Conservation (phyloP, 83 land plant genomes). For the Picea abies region DNA sequence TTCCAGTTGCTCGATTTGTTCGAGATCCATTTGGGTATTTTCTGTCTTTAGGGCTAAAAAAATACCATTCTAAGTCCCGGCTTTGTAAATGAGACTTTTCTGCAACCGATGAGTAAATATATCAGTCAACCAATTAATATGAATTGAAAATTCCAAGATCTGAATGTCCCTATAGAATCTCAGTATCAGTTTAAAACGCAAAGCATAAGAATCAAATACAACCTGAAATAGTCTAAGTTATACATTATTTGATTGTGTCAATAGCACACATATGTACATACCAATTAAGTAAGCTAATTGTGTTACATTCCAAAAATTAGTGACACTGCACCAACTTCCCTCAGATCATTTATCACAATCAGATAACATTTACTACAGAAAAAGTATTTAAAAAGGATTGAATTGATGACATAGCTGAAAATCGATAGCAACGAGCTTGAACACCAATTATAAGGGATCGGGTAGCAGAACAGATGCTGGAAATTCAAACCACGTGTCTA, state of each 20-base stretch:
- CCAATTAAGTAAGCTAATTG: no score
- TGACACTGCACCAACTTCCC: no score
- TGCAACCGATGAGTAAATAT: conserved; percentile 8
- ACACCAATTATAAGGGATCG: no score
- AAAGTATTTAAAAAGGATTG: no score
- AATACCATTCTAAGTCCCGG: conserved; percentile 34
- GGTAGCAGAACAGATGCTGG: no score
- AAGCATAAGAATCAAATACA: not conserved
- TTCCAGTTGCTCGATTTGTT: conserved; percentile 53
- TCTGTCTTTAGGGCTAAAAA: conserved; percentile 35
- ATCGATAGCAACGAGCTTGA: no score
- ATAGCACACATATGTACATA: no score
- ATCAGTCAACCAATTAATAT: not conserved
- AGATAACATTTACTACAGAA: not conserved
- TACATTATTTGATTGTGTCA: not conserved
- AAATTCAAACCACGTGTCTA: no score
- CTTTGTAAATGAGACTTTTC: conserved; percentile 24
- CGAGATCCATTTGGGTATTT: conserved; percentile 50
- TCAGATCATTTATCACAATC: not conserved
- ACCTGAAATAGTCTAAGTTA: not conserved
- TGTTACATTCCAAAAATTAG: no score
- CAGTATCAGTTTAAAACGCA: not conserved
- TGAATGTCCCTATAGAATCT: not conserved
- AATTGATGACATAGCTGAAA: no score
- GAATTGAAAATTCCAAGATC: not conserved